A percentile compares a stretch with the other conserved stretches of the same genome.
Conservation (phyloP, 1,284 basidiomycete species). For the Erythrobasidium hasegawianum region DNA sequence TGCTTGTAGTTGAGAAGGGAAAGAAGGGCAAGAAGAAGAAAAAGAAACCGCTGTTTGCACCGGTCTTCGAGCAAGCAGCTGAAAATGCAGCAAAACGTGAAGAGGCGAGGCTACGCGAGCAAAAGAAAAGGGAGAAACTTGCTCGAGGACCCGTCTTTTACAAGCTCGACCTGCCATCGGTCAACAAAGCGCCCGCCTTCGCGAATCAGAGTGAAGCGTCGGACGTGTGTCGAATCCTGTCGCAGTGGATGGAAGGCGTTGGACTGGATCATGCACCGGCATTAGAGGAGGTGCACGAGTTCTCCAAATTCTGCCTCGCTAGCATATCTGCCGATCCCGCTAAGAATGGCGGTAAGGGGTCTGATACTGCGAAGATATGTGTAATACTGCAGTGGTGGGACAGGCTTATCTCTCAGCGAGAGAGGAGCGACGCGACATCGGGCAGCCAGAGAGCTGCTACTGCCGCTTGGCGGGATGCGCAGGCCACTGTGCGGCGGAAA, state of each 20-base stretch:
- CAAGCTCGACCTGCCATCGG: background rate
- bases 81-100: conserved; percentile 26
- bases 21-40: conserved; percentile 47
- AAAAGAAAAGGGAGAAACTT: conserved; percentile 11
- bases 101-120: conserved; percentile 4
- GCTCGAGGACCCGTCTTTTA: conserved; percentile 10
- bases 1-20: conserved; percentile 55
- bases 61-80: conserved; percentile 32
- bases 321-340: background rate
- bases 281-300: conserved; percentile 25
- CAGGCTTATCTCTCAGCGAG: conserved; percentile 11
- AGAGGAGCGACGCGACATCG: background rate
- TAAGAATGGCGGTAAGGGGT: conserved; percentile 25
- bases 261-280: conserved; percentile 27
- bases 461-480: conserved; percentile 70
- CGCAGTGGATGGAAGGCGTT: conserved; percentile 28
- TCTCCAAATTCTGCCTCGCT: conserved; percentile 26
- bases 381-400: conserved; percentile 25
- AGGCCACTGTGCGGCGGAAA: conserved; percentile 60
- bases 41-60: conserved; percentile 36
- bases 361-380: conserved; percentile 14
- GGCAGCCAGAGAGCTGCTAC: conserved; percentile 51
- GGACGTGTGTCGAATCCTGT: conserved; percentile 15
- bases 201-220: conserved; percentile 3
- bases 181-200: conserved; percentile 6